These are phyloP conservation scores for Fusarium nematophilum DNA, from an alignment of 2,329 filamentous ascomycete genomes.

Conservation along the genomic window DNA sequence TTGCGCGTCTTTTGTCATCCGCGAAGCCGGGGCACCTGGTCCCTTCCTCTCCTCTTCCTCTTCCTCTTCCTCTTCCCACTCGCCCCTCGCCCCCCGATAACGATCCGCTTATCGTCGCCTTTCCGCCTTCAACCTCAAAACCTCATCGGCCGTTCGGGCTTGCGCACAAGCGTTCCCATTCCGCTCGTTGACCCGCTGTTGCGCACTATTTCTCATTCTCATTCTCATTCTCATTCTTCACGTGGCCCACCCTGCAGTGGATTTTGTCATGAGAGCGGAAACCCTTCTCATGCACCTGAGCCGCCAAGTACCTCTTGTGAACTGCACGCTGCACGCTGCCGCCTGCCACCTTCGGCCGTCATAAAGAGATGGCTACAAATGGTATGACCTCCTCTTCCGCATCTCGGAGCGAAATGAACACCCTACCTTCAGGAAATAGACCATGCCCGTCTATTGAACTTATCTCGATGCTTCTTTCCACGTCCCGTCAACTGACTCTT, in stretches of 20 bases:
- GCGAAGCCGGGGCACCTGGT: slow-evolving; percentile 19
- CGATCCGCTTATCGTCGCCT: slow-evolving; percentile 44
- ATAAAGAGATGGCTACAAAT: slow-evolving; percentile 48
- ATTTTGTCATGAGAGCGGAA: slow-evolving; percentile 40
- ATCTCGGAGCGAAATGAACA: background rate
- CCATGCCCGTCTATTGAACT: background rate
- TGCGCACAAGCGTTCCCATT: slow-evolving; percentile 15
- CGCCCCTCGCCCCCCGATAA: slow-evolving; percentile 40
- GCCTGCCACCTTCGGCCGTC: slow-evolving; percentile 33
- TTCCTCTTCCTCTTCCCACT: background rate
- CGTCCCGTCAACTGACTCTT: slow-evolving; percentile 25
- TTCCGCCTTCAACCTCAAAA: slow-evolving; percentile 30
- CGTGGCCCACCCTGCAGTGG: slow-evolving; percentile 4
- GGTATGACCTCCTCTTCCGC: slow-evolving; percentile 34
- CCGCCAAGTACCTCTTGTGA: slow-evolving; percentile 35
- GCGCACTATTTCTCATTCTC: background rate
- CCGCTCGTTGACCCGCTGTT: slow-evolving; percentile 18
- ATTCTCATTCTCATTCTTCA: background rate
- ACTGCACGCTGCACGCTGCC: slow-evolving; percentile 38
- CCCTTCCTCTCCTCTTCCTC: background rate
- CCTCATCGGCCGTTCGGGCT: background rate
- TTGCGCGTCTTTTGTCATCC: slow-evolving; percentile 11
- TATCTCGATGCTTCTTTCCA: background rate
- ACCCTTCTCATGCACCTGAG: slow-evolving; percentile 29
- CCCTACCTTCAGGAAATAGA: background rate